These are phyloP conservation scores for Scutellaria minor DNA, from an alignment of 257 asterid genomes.

Conservation along the genomic window DNA sequence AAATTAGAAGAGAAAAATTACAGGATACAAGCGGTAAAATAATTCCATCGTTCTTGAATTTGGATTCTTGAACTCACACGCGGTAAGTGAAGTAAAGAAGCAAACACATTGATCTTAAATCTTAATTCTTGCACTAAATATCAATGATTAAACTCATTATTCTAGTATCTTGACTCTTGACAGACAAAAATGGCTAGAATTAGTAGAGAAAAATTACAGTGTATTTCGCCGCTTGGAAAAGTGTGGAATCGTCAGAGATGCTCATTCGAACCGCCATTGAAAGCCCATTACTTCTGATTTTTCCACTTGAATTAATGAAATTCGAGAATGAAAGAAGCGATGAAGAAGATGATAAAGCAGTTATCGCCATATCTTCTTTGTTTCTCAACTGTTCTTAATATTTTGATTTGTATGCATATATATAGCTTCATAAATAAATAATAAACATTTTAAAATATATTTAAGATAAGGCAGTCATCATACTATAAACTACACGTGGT, in stretches of 20 bases:
- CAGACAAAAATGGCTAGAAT: not conserved
- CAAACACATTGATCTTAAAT: not conserved
- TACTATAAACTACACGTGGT: not conserved
- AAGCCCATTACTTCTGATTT: constrained; percentile 30
- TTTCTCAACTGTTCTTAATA: not conserved
- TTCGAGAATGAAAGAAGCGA: constrained; percentile 36
- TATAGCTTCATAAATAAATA: too few species aligned
- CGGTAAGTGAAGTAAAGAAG: too few species aligned
- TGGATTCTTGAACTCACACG: not conserved
- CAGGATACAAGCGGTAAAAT: constrained; percentile 33
- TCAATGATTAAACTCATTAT: too few species aligned
- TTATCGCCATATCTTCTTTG: constrained; percentile 27
- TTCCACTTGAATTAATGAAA: constrained; percentile 31
- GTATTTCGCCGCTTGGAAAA: constrained; percentile 69
- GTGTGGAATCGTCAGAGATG: constrained; percentile 47
- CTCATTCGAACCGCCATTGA: constrained; percentile 46
- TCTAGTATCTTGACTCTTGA: not conserved
- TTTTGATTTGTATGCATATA: too few species aligned
- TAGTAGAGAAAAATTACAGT: constrained; percentile 47
- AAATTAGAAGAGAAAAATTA: constrained; percentile 34
- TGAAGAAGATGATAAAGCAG: constrained; percentile 49
- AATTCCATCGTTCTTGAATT: not conserved
- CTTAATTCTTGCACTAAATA: not conserved
- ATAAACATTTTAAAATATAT: not conserved
- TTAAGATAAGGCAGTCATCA: too few species aligned